Evolutionary conservation across 306 rosid species (phyloP), one percentile per base, ranked within the genome.

Genomic region (Phaseolus lunatus): DNA sequence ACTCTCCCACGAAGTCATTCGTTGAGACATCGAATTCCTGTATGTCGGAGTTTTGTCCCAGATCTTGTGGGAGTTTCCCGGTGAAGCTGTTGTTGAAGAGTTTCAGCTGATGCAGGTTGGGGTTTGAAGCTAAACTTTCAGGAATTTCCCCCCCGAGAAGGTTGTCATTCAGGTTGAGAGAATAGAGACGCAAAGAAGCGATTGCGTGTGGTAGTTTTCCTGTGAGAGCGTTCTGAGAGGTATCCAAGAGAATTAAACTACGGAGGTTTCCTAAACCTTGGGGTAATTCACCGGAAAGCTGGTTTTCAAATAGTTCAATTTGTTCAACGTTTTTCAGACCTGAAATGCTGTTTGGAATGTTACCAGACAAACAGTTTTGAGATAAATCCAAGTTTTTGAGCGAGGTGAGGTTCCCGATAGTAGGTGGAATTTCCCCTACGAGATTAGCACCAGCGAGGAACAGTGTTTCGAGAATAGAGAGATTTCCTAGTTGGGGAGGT

Each of bases 1-100:
- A 78, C 66, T 81, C 87, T 5, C 94, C 97, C 3, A 14, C 37
- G 45, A 95, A 88, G 47, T 81, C 63, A 72, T 92, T 95, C 0
- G 94, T 87, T 5, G 98, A 95, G 75, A 92, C 89, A 68, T 95
- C 98, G 18, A 95, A 48, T 1, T 82, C 87, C 4, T 2, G 9
- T 67, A 95, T 53, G 2, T 63, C 56, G 3, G 97, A 87, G 71
- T 85, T 37, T 19, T 54, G 69, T 14, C 98, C 99, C 1, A 95
- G 86, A 87, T 82, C 78, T 19, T 14, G 62, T 0, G 97, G 94
- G 0, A 95, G 52, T 19, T 58, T 45, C 5, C 97, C 97, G 0
- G 88, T 84, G 43, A 95, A 91, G 79, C 87, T 88, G 87, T 95
- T 95, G 72, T 95, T 92, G 76, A 90, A 95, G 82, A 92, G 85